Conservation (phyloP, 129 eudicot genomes). For the Heracleum sosnowskyi region DNA sequence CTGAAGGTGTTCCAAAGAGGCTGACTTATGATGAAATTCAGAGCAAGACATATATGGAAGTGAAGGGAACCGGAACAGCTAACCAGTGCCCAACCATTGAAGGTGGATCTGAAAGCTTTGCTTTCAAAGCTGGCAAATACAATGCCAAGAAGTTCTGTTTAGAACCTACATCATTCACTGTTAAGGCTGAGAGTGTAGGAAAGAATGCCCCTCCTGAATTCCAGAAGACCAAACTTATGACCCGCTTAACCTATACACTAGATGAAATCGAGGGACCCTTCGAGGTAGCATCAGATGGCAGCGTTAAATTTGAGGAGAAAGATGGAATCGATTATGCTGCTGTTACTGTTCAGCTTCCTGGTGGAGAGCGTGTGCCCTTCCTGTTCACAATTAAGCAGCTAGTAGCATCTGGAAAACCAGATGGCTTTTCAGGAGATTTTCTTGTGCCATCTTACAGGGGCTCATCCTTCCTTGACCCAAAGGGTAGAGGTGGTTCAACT, state of each 20-base stretch:
- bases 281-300: constrained; percentile 68
- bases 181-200: constrained; percentile 74
- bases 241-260: constrained; percentile 90
- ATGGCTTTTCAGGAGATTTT: constrained; percentile 62
- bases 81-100: constrained; percentile 94
- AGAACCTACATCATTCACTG: constrained; percentile 90
- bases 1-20: constrained; percentile 74
- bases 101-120: constrained; percentile 54
- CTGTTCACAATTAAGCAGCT: constrained; percentile 78
- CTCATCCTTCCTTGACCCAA: constrained; percentile 96
- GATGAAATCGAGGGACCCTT: constrained; percentile 93
- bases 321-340: constrained; percentile 96
- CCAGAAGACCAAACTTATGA: constrained; percentile 93
- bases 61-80: constrained; percentile 90
- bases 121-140: constrained; percentile 83
- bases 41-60: constrained; percentile 88
- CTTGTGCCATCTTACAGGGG: constrained; percentile 93
- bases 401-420: constrained; percentile 80
- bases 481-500: constrained; percentile 95
- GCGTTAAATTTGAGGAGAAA: constrained; percentile 78
- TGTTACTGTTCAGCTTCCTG: constrained; percentile 91
- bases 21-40: constrained; percentile 83
- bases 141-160: constrained; percentile 77
- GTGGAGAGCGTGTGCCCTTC: constrained; percentile 94
- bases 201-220: constrained; percentile 77